Conservation (phyloP, 768 basidiomycete genomes). For the Serendipita indica region DNA sequence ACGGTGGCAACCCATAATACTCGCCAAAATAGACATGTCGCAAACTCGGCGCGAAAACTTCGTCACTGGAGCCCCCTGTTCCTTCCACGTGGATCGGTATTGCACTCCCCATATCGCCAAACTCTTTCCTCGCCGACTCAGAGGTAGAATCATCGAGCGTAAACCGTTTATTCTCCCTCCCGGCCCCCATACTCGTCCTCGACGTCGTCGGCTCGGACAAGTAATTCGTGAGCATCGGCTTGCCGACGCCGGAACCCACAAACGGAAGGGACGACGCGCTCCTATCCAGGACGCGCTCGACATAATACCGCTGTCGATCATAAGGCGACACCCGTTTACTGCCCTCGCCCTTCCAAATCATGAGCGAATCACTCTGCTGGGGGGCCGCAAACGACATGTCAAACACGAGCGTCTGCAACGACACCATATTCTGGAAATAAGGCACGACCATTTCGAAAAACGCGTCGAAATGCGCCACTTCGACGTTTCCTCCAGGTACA, state of each 20-base stretch:
- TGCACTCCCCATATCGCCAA: no score
- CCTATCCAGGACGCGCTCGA: background rate
- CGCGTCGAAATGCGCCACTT: constrained; percentile 2
- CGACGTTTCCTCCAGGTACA: constrained; percentile 5
- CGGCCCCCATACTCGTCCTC: no score
- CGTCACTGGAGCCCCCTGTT: no score
- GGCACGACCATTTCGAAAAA: background rate
- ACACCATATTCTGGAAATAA: background rate
- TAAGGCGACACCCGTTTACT: no score
- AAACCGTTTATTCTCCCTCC: no score
- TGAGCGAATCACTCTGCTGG: background rate
- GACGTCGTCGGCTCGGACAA: no score
- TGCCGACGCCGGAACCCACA: no score
- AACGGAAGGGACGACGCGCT: background rate
- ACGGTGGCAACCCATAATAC: background rate
- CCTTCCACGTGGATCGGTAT: no score
- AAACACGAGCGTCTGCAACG: background rate
- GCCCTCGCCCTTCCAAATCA: no score
- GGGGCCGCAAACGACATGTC: background rate
- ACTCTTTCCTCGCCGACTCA: no score
- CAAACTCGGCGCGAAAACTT: background rate
- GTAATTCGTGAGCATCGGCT: background rate
- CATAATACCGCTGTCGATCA: background rate
- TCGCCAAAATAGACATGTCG: constrained; percentile 9
- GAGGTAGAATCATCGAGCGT: no score